A percentile compares a stretch with the other conserved stretches of the same genome.
Conservation (phyloP, 2,329 filamentous ascomycete species). For the Xenoacremonium recifei region DNA sequence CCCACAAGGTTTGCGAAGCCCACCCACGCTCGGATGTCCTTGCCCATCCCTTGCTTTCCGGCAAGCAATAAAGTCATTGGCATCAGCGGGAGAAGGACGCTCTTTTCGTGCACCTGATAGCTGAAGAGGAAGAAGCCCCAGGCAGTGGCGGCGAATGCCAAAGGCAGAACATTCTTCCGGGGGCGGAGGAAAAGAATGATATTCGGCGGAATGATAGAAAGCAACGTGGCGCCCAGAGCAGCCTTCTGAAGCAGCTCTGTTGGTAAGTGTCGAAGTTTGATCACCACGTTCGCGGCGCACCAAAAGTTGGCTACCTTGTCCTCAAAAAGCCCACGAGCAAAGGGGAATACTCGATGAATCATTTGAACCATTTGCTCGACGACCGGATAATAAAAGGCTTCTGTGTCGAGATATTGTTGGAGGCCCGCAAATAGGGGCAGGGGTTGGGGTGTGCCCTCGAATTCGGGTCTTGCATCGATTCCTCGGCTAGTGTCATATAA, state of each 20-base stretch:
- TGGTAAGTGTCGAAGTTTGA: conserved; percentile 81
- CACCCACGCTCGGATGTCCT: conserved; percentile 81
- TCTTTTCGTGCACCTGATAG: conserved; percentile 99
- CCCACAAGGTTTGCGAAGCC: conserved; percentile 93
- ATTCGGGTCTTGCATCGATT: conserved; percentile 54
- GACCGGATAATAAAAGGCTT: conserved; percentile 70
- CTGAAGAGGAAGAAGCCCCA: conserved; percentile 99
- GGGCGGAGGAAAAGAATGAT: conserved; percentile 77
- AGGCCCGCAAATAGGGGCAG: conserved; percentile 62
- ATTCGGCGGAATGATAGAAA: conserved; percentile 76
- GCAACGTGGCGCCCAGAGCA: conserved; percentile 72
- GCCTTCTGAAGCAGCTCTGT: conserved; percentile 69
- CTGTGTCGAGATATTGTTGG: conserved; percentile 56
- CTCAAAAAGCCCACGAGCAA: conserved; percentile 93
- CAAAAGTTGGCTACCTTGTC: conserved; percentile 99
- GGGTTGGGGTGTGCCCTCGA: conserved; percentile 58
- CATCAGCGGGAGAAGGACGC: conserved; percentile 84
- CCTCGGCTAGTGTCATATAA: conserved; percentile 66
- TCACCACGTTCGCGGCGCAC: conserved; percentile 86
- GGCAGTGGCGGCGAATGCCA: conserved; percentile 77
- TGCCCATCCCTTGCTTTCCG: conserved; percentile 72
- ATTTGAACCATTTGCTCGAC: conserved; percentile 79
- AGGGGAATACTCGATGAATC: conserved; percentile 91
- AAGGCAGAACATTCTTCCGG: conserved; percentile 71
- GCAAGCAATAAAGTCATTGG: conserved; percentile 90